Base-by-base conservation (phyloP, 305 asterid species). In the Petunia hybrid region DNA sequence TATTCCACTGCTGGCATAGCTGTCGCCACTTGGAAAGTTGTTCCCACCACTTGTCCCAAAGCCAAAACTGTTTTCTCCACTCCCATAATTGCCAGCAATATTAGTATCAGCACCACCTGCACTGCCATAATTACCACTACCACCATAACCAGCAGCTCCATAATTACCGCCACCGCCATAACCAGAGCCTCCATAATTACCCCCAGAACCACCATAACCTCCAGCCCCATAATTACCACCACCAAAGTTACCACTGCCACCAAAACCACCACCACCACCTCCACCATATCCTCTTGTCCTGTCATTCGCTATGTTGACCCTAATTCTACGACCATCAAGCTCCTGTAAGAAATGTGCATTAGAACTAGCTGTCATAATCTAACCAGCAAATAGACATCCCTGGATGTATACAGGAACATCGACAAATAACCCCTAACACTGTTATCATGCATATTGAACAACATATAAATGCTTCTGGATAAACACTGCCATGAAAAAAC, bases 311-410 rank as follows among this genome's bases (percentile, higher is more conserved):
- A 81, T 86, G 83, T 87, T 87, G 82, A 95, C 99, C 88, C 85
- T 93, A 48, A 95, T 60, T 39, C 4, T 80, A 14, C 99, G 98
- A 67, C 99, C 99, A 63, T 95, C 88, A 84, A 95, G 95, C 2
- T 91, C 95, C 99, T 93, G 85, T 63, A 80, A 85, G 67, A 68
- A 80, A 69, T 60, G 31, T 22, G 40, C 16, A 42, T 3, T 14
- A 16, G 51, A 64, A 41, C 35, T 56, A 79, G 51, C 35, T n/a
- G 66, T 22, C 62, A 62, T 63, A 39, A 8, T 22, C 80, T 41
- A 74, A 62, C 74, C 46, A 66, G 63, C 46, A 76, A 41, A 80
- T 8, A 64, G 22, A 9, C 42, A 14, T 42, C 4, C 38, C 16
- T 12, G 45, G 42, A 73, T 73, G 78, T 59, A 73, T 13, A 51